Conservation (phyloP, 306 rosid genomes). For the Lathyrus tuberosus region DNA sequence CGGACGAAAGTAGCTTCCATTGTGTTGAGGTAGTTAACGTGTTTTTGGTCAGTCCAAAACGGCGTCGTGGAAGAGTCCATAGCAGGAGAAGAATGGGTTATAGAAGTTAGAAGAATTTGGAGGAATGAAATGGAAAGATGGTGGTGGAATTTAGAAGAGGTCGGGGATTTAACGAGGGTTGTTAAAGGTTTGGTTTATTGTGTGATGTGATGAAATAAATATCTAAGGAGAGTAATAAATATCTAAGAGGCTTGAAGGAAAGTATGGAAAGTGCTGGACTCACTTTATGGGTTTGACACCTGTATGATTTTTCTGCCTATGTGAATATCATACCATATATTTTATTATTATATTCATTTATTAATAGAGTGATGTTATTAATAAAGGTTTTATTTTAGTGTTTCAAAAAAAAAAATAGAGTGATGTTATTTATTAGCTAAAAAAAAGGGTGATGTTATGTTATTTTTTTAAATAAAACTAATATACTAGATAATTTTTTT, state of each 20-base stretch:
- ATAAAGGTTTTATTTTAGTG: no score
- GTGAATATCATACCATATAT: no score
- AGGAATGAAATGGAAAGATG: background rate
- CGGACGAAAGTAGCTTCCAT: constrained; percentile 88
- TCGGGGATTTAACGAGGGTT: background rate
- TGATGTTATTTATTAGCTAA: no score
- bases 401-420: no score
- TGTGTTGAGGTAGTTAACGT: constrained; percentile 60
- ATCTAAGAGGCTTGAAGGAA: background rate
- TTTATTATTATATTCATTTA: no score
- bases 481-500: no score
- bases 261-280: background rate
- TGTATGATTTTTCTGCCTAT: background rate
- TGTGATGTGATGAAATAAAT: constrained; percentile 11
- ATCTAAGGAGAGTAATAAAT: background rate
- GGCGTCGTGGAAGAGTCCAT: constrained; percentile 36
- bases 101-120: background rate
- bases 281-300: background rate
- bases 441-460: no score
- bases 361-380: no score
- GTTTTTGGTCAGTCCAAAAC: constrained; percentile 86
- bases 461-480: no score
- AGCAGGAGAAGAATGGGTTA: background rate
- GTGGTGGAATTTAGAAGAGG: background rate
- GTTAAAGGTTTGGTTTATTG: constrained; percentile 1